phyloP scores from a whole-genome alignment of 345 rosid genomes.

The Garcia nutans region DNA sequence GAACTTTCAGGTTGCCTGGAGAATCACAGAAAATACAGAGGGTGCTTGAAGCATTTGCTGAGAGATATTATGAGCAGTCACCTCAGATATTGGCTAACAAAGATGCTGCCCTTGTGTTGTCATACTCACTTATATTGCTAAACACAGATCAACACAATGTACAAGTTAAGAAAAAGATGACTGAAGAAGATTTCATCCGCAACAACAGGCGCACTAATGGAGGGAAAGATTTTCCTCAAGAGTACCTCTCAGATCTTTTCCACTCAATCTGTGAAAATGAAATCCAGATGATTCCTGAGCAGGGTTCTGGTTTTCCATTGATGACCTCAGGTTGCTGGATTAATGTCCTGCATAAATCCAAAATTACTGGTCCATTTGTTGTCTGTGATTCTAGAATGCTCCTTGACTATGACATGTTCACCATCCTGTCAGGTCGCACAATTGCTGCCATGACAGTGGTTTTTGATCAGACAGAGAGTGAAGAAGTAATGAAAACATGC shows the following conservation, averaged over 20 bases:
- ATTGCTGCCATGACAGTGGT: conserved; percentile 75
- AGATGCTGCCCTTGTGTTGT: conserved; percentile 68
- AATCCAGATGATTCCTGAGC: conserved; percentile 65
- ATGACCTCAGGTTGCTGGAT: conserved; percentile 72
- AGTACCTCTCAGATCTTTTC: conserved; percentile 63
- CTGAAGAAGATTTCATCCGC: conserved; percentile 71
- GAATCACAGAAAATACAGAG: conserved; percentile 84
- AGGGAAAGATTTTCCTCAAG: conserved; percentile 70
- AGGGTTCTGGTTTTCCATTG: conserved; percentile 51
- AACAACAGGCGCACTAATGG: conserved; percentile 69
- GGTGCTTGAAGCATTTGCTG: conserved; percentile 80
- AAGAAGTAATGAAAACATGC: conserved; percentile 58
- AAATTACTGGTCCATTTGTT: conserved; percentile 53
- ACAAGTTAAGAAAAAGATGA: conserved; percentile 78
- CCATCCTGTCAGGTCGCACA: conserved; percentile 55
- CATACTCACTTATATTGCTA: conserved; percentile 72
- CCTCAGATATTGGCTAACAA: conserved; percentile 52
- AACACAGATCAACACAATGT: conserved; percentile 77
- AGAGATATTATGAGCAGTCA: conserved; percentile 78
- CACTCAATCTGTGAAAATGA: conserved; percentile 67
- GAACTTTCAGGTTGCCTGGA: conserved; percentile 73
- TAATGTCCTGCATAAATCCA: conserved; percentile 60
- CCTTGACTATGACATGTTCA: conserved; percentile 68
- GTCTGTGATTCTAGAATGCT: conserved; percentile 44
- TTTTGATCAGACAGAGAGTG: conserved; percentile 70